A percentile compares a stretch with the other conserved stretches of the same genome.
phyloP scores from a whole-genome alignment of 2,329 filamentous ascomycete species.

The Fusarium oligoseptatum region DNA sequence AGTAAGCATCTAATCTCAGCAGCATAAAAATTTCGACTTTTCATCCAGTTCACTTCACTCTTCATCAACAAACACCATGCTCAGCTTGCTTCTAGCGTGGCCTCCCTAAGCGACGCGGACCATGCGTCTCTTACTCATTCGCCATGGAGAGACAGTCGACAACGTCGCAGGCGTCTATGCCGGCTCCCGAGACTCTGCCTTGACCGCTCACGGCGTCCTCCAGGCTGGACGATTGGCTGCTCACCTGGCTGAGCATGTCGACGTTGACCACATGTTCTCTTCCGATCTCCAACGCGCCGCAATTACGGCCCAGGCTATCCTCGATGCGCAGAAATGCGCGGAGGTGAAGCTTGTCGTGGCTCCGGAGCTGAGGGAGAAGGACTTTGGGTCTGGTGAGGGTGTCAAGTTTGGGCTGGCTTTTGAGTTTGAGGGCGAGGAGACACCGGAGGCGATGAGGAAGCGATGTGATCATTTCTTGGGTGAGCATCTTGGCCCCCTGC shows the following conservation, averaged over 20 bases:
- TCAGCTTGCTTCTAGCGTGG: constrained; percentile 34
- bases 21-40: constrained; percentile 42
- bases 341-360: constrained; percentile 42
- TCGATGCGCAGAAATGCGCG: constrained; percentile 63
- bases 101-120: constrained; percentile 36
- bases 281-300: constrained; percentile 82
- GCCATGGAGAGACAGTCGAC: constrained; percentile 92
- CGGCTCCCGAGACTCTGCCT: constrained; percentile 81
- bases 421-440: constrained; percentile 71
- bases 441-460: constrained; percentile 72
- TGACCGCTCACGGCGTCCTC: constrained; percentile 85
- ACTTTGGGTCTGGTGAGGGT: constrained; percentile 81
- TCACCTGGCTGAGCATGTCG: constrained; percentile 63
- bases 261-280: constrained; percentile 76
- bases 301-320: constrained; percentile 77
- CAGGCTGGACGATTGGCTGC: constrained; percentile 80
- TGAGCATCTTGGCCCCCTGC: constrained; percentile 70
- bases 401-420: constrained; percentile 62
- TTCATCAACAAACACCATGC: constrained; percentile 37
- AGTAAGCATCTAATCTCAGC: constrained; percentile 29
- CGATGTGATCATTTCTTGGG: constrained; percentile 77
- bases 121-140: constrained; percentile 77
- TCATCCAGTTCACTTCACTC: neutral
- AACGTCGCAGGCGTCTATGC: constrained; percentile 86
- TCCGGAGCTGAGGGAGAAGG: constrained; percentile 74